A percentile compares a stretch with the other conserved stretches of the same genome.
Evolutionary conservation across 2,329 filamentous ascomycete species (phyloP).

Genomic region (Phyllosticta citriasiana): DNA sequence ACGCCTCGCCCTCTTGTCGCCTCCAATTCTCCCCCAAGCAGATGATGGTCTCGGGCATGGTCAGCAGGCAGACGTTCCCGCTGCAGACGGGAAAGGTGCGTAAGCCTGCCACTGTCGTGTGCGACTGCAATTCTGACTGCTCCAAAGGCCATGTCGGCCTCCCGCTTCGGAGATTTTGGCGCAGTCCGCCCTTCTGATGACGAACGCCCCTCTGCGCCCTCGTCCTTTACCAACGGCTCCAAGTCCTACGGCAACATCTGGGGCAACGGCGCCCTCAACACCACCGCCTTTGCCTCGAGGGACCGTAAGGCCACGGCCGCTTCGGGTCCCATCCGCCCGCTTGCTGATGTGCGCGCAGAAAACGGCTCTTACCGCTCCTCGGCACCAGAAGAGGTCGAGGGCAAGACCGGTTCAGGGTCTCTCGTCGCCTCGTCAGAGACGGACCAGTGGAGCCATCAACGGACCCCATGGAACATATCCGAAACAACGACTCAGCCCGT

Average conservation of each 20-base stretch:
- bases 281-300: conserved; percentile 20
- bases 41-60: conserved; percentile 10
- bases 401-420: conserved; percentile 58
- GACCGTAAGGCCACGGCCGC: conserved; percentile 14
- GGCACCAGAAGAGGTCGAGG: conserved; percentile 32
- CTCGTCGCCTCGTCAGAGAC: conserved; percentile 59
- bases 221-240: conserved; percentile 13
- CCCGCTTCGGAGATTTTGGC: conserved; percentile 5
- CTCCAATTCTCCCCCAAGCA: neutral
- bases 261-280: conserved; percentile 20
- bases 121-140: neutral
- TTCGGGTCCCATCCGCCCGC: neutral
- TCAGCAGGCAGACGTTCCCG: conserved; percentile 9
- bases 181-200: conserved; percentile 5
- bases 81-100: conserved; percentile 8
- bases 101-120: neutral
- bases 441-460: conserved; percentile 50
- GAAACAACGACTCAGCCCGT: conserved; percentile 26
- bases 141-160: conserved; percentile 7
- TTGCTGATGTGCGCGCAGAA: conserved; percentile 16
- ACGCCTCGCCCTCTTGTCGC: neutral
- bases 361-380: conserved; percentile 19
- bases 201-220: conserved; percentile 2
- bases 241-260: conserved; percentile 26
- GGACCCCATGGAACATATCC: conserved; percentile 49